A percentile compares a stretch with the other conserved stretches of the same genome.
Conservation (phyloP, 139 green algal species). For the Chlamydomonas eustigma region DNA sequence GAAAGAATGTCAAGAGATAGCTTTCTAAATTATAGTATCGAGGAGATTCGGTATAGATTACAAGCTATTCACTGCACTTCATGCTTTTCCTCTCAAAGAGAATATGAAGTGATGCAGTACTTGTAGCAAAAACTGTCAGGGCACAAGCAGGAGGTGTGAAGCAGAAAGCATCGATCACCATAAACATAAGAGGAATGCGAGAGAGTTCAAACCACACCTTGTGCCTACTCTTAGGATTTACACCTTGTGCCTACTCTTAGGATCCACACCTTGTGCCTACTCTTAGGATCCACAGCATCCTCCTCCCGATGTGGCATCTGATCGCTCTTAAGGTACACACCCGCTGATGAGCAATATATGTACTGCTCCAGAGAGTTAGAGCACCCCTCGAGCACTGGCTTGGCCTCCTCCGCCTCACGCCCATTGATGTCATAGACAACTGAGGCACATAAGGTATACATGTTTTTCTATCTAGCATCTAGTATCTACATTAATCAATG, state of each 20-base stretch:
- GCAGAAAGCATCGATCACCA: no score
- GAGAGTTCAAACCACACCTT: no score
- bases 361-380: constrained; percentile 48
- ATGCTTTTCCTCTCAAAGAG: no score
- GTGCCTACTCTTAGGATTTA: neutral
- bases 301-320: constrained; percentile 90
- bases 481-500: no score
- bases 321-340: constrained; percentile 94
- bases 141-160: no score
- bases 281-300: constrained; percentile 86
- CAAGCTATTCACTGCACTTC: no score
- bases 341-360: constrained; percentile 67
- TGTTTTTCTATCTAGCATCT: neutral
- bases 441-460: constrained; percentile 20
- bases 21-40: no score
- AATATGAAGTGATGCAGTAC: no score
- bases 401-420: constrained; percentile 75
- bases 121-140: no score
- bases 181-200: no score
- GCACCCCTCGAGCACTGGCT: constrained; percentile 61
- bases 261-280: constrained; percentile 81
- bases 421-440: constrained; percentile 98
- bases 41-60: no score
- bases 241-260: neutral
- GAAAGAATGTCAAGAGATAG: no score